Evolutionary conservation across 306 rosid genomes (phyloP).

Genomic region (Purshia tridentata): DNA sequence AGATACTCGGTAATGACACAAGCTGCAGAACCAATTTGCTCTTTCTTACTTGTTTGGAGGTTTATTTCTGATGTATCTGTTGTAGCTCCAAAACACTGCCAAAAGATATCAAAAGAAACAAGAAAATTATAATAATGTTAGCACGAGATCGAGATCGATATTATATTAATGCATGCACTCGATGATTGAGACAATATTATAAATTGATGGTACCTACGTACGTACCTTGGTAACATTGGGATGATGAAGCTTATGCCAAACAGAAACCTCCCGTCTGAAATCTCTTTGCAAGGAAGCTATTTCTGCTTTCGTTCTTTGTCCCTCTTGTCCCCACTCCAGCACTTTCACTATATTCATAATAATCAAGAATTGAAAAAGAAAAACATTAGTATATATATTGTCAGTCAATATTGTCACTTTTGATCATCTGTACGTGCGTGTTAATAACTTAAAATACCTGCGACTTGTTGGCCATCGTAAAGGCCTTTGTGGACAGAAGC

Average conservation of each 20-base stretch:
- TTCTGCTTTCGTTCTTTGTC: not conserved
- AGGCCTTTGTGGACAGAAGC: slow-evolving; percentile 1
- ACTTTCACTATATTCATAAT: not conserved
- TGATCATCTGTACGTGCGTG: too few relatives aligned
- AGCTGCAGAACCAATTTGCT: not conserved
- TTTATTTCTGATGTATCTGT: not conserved
- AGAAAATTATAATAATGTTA: too few relatives aligned
- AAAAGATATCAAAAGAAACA: not conserved
- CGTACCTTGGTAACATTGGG: slow-evolving; percentile 21
- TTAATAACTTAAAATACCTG: not conserved
- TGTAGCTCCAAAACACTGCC: slow-evolving; percentile 5
- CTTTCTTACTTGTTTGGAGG: not conserved
- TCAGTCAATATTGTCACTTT: too few relatives aligned
- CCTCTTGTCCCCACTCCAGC: not conserved
- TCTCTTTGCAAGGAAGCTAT: not conserved
- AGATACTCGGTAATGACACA: slow-evolving; percentile 4
- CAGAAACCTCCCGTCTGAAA: slow-evolving; percentile 11
- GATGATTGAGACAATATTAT: too few relatives aligned
- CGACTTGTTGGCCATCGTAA: slow-evolving; percentile 1
- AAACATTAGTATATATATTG: not conserved
- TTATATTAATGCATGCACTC: too few relatives aligned
- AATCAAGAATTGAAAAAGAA: not conserved
- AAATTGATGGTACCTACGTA: too few relatives aligned
- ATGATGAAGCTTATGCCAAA: slow-evolving; percentile 26
- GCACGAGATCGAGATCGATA: too few relatives aligned